phyloP scores from a whole-genome alignment of 768 basidiomycete genomes.

The Suillus weaverae region DNA sequence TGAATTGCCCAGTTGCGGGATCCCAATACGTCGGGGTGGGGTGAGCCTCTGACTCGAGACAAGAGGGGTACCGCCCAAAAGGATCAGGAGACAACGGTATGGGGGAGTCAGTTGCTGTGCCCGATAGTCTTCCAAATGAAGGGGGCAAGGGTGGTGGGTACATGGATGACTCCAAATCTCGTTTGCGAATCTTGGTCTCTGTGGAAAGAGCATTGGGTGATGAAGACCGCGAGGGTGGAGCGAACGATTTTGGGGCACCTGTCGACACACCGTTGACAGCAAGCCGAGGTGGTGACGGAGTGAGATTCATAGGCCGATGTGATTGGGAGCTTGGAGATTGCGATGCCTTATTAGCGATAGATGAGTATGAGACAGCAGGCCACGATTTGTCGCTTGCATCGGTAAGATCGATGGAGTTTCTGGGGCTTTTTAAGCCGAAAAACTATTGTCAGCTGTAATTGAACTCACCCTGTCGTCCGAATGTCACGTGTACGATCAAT shows the following conservation, averaged over 20 bases:
- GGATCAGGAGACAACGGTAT: constrained; percentile 86
- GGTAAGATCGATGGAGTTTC: neutral
- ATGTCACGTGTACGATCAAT: neutral
- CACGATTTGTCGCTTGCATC: constrained; percentile 29
- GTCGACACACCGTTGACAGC: constrained; percentile 71
- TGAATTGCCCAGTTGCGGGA: constrained; percentile 24
- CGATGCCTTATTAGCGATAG: constrained; percentile 23
- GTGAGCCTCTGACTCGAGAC: constrained; percentile 31
- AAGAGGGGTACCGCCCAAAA: constrained; percentile 70
- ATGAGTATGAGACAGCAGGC: constrained; percentile 49
- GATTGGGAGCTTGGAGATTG: constrained; percentile 12
- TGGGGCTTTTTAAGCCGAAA: neutral
- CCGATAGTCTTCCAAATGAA: constrained; percentile 24
- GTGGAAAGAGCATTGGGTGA: constrained; percentile 32
- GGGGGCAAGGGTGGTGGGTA: constrained; percentile 44
- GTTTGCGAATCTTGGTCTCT: constrained; percentile 50
- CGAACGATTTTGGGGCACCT: constrained; percentile 52
- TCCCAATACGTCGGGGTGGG: constrained; percentile 49
- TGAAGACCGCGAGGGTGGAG: constrained; percentile 18
- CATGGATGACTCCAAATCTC: constrained; percentile 49
- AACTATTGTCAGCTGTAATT: neutral
- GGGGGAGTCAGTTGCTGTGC: constrained; percentile 46
- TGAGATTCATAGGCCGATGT: constrained; percentile 23
- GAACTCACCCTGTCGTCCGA: neutral
- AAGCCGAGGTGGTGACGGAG: constrained; percentile 59